phyloP scores from a whole-genome alignment of 2,329 filamentous ascomycete genomes.

The Sphaceloma murrayae region DNA sequence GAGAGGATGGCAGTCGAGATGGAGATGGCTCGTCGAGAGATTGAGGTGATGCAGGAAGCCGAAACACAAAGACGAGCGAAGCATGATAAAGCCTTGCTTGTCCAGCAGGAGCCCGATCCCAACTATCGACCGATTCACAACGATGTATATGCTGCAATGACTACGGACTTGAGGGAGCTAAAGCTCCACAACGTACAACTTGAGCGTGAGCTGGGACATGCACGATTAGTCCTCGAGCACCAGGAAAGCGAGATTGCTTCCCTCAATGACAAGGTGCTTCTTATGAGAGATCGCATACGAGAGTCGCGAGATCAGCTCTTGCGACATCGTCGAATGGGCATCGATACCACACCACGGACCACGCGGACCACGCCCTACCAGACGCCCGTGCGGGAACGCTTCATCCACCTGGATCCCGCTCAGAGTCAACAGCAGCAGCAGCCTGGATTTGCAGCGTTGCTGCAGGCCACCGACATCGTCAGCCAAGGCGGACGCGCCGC shows the following conservation, averaged over 20 bases:
- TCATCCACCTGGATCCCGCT: conserved; percentile 33
- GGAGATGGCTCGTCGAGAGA: conserved; percentile 79
- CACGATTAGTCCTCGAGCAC: conserved; percentile 68
- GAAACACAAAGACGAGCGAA: conserved; percentile 56
- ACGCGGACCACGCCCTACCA: conserved; percentile 30
- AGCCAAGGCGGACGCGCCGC: conserved; percentile 68
- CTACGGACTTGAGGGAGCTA: conserved; percentile 48
- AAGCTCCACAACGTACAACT: conserved; percentile 57
- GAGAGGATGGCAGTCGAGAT: conserved; percentile 86
- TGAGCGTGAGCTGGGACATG: conserved; percentile 56
- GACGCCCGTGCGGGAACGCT: conserved; percentile 37
- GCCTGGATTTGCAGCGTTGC: conserved; percentile 59
- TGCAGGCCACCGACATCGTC: conserved; percentile 64
- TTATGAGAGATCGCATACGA: conserved; percentile 72
- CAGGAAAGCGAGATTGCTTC: conserved; percentile 63
- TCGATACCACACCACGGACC: conserved; percentile 47
- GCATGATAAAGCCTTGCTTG: conserved; percentile 35
- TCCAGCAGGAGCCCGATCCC: conserved; percentile 39
- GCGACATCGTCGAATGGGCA: conserved; percentile 56
- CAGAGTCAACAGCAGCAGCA: conserved; percentile 23
- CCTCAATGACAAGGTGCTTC: conserved; percentile 64
- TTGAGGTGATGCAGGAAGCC: conserved; percentile 68
- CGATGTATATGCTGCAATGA: conserved; percentile 48
- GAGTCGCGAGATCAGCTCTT: conserved; percentile 86
- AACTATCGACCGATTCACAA: conserved; percentile 31